Conservation (phyloP, 2,329 filamentous ascomycete species). For the Aspergillus ustus region DNA sequence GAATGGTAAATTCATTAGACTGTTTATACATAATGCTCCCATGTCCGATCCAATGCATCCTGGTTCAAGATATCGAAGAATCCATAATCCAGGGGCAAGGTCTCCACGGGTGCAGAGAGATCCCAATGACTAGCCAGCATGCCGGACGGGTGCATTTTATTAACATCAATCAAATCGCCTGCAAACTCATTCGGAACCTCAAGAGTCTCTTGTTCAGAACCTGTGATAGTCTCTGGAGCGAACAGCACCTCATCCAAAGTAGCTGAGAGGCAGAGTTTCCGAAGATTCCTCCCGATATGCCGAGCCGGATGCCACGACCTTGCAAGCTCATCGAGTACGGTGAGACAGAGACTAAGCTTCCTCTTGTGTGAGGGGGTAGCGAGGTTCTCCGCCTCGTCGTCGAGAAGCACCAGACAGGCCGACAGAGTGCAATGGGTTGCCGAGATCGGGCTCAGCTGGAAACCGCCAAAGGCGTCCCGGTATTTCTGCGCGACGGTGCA, state of each 20-base stretch:
- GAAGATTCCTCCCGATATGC: background rate
- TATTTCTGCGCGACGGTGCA: slow-evolving; percentile 37
- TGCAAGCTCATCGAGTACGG: background rate
- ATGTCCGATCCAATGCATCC: slow-evolving; percentile 2
- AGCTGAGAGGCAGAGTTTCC: background rate
- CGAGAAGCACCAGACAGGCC: slow-evolving; percentile 30
- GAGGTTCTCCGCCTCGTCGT: background rate
- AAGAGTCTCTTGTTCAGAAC: too few relatives aligned
- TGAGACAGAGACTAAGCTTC: background rate
- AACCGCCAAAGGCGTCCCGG: slow-evolving; percentile 39
- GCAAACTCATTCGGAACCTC: too few relatives aligned
- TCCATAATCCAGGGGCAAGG: slow-evolving; percentile 8
- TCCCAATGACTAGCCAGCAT: background rate
- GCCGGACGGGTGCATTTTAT: background rate
- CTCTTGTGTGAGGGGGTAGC: background rate
- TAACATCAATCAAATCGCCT: too few relatives aligned
- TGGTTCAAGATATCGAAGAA: slow-evolving; percentile 11
- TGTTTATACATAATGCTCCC: background rate
- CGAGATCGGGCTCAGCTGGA: slow-evolving; percentile 40
- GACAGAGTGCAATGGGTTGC: slow-evolving; percentile 43
- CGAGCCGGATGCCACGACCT: background rate
- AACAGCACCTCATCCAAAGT: background rate
- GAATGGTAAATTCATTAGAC: too few relatives aligned
- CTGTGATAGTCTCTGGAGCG: background rate
- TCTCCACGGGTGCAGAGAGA: background rate